phyloP scores from a whole-genome alignment of 306 rosid species.

The Prunus persica region Prunus_persica_NCBIv2 NC_034009.1:44251501-44252000 shows the following conservation, averaged over 20 bases:
- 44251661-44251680: background rate
- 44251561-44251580: slow-evolving; percentile 25
- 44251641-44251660: slow-evolving; percentile 4
- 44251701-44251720: slow-evolving; percentile 1
- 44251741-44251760: background rate
- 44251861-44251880: background rate
- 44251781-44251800: background rate
- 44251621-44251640: slow-evolving; percentile 3
- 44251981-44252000: background rate
- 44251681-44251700: background rate
- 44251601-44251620: slow-evolving; percentile 9
- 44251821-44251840: background rate
- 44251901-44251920: background rate
- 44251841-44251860: background rate
- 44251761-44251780: background rate
- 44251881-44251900: background rate
- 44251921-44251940: background rate
- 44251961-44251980: background rate
- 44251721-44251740: background rate
- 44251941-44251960: background rate
- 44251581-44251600: background rate
- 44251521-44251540: slow-evolving; percentile 85
- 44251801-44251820: background rate
- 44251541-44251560: slow-evolving; percentile 89
- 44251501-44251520: slow-evolving; percentile 96